phyloP scores from a whole-genome alignment of 164 flowering plant genomes.

The Dillenia turbinata region DNA sequence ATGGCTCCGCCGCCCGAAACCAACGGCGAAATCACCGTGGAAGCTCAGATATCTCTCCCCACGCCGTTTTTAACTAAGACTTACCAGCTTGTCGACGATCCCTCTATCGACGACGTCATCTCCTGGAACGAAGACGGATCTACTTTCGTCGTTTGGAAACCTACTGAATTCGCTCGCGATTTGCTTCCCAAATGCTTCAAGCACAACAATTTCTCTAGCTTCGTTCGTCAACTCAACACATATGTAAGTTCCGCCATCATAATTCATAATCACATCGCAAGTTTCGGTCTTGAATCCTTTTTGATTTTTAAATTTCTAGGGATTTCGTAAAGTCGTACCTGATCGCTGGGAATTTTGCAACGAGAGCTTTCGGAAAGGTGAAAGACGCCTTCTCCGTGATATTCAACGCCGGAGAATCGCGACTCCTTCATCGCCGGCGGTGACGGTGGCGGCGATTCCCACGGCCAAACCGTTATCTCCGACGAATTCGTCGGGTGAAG shows the following conservation, averaged over 20 bases:
- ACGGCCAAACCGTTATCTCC: slow-evolving; percentile 30
- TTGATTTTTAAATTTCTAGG: slow-evolving; percentile 23
- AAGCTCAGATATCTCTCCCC: slow-evolving; percentile 37
- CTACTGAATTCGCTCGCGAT: slow-evolving; percentile 62
- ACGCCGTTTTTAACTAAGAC: slow-evolving; percentile 70
- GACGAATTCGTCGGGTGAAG: slow-evolving; percentile 69
- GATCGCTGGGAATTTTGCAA: slow-evolving; percentile 74
- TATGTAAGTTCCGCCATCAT: slow-evolving; percentile 30
- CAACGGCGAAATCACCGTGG: slow-evolving; percentile 12
- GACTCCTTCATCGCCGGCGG: slow-evolving; percentile 9
- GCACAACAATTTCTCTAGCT: slow-evolving; percentile 73
- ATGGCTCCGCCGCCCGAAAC: slow-evolving; percentile 29
- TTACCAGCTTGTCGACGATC: slow-evolving; percentile 60
- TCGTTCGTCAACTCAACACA: slow-evolving; percentile 72
- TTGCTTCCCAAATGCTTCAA: slow-evolving; percentile 64
- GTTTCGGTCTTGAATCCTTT: not conserved
- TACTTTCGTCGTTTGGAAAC: slow-evolving; percentile 57
- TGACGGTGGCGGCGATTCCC: slow-evolving; percentile 11
- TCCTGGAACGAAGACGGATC: slow-evolving; percentile 75
- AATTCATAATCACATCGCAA: not conserved
- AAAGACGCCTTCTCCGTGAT: slow-evolving; percentile 44
- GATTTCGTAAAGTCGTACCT: slow-evolving; percentile 63
- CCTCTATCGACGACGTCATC: slow-evolving; percentile 45
- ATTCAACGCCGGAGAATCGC: slow-evolving; percentile 48
- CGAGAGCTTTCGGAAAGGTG: slow-evolving; percentile 52